These are phyloP conservation scores for Apostasia ramifera DNA, from an alignment of 106 monocot genomes.

Conservation along the genomic window DNA sequence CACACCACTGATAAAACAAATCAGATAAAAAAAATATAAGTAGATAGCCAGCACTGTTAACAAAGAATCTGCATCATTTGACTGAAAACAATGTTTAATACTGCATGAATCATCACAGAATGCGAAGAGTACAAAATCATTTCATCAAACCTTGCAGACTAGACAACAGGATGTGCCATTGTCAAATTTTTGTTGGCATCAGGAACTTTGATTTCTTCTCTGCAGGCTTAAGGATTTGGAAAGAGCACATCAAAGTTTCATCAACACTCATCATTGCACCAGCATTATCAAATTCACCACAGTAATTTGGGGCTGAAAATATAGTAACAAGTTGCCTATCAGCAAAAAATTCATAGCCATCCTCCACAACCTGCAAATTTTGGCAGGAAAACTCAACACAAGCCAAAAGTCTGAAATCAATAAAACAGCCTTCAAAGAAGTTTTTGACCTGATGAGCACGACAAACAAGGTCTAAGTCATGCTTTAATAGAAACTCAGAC, in stretches of 20 bases:
- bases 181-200: constrained; percentile 23
- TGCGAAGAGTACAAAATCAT: background rate
- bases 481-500: constrained; percentile 40
- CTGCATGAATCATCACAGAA: too few species aligned
- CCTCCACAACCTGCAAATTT: constrained; percentile 40
- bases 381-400: background rate
- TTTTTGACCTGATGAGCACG: constrained; percentile 42
- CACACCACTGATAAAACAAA: too few species aligned
- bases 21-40: too few species aligned
- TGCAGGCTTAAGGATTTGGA: constrained; percentile 25
- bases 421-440: background rate
- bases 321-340: constrained; percentile 49
- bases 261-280: constrained; percentile 39
- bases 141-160: constrained; percentile 2
- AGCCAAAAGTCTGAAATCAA: background rate
- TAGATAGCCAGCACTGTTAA: too few species aligned
- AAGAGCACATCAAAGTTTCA: constrained; percentile 33
- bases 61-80: too few species aligned
- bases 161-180: background rate
- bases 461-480: constrained; percentile 48
- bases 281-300: constrained; percentile 38
- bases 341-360: constrained; percentile 60
- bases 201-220: constrained; percentile 24
- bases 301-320: constrained; percentile 43
- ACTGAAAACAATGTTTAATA: too few species aligned